Evolutionary conservation across 2,329 filamentous ascomycete species (phyloP).

Genomic region (Botrytis squamosa): DNA sequence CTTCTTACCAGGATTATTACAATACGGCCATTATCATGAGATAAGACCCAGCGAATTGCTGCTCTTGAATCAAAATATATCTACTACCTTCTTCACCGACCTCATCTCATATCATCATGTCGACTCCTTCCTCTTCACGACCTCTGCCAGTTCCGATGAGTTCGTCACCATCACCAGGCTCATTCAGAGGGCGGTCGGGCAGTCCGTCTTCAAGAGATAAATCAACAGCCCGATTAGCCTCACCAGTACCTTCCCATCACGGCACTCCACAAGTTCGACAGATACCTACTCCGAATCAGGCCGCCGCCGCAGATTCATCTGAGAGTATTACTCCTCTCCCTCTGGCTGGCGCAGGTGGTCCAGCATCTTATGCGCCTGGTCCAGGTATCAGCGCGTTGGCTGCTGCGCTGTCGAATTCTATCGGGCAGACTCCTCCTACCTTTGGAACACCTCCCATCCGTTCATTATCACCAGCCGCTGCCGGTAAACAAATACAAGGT

Average conservation of each 20-base stretch:
- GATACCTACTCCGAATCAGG: constrained; percentile 47
- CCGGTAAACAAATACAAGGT: constrained; percentile 41
- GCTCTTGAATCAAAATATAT: not conserved
- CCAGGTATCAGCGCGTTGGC: constrained; percentile 86
- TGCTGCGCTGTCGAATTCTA: constrained; percentile 75
- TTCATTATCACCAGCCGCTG: constrained; percentile 56
- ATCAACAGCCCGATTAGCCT: constrained; percentile 60
- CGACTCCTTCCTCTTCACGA: constrained; percentile 39
- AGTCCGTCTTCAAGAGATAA: constrained; percentile 48
- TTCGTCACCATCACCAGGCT: constrained; percentile 44
- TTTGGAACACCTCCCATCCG: constrained; percentile 63
- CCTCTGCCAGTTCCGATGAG: constrained; percentile 45
- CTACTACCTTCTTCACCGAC: constrained; percentile 14
- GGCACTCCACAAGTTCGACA: constrained; percentile 51
- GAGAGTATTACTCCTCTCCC: constrained; percentile 62
- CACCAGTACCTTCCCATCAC: constrained; percentile 50
- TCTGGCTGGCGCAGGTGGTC: constrained; percentile 46
- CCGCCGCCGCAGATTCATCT: constrained; percentile 39
- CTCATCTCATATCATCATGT: constrained; percentile 32
- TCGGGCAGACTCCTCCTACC: constrained; percentile 67
- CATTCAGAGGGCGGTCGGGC: constrained; percentile 40
- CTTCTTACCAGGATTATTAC: constrained; percentile 13
- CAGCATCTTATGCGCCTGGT: constrained; percentile 60
- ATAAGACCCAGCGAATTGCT: constrained; percentile 18
- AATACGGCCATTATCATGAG: constrained; percentile 20